Conservation (phyloP, 2,329 filamentous ascomycete genomes). For the Talaromyces sp. region DNA sequence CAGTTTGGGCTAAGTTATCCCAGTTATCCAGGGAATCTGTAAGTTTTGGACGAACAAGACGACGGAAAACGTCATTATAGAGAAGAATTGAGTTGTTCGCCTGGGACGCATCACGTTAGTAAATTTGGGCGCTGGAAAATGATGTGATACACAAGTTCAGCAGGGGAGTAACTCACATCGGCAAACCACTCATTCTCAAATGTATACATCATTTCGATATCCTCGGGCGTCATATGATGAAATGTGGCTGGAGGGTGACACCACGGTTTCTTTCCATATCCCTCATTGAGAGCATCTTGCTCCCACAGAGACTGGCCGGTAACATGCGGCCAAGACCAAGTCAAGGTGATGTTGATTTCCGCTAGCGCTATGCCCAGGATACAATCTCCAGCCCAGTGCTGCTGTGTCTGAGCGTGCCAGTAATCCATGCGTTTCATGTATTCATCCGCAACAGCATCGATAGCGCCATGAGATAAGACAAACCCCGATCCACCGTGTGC, state of each 20-base stretch:
- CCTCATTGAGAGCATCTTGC: constrained; percentile 26
- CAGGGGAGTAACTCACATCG: constrained; percentile 27
- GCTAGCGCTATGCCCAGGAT: constrained; percentile 48
- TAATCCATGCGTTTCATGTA: constrained; percentile 41
- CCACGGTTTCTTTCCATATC: constrained; percentile 23
- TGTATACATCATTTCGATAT: constrained; percentile 27
- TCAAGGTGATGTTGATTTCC: constrained; percentile 45
- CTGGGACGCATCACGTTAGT: constrained; percentile 2
- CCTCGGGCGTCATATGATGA: constrained; percentile 31
- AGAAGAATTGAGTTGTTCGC: constrained; percentile 17
- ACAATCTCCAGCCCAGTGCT: constrained; percentile 51
- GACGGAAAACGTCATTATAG: constrained; percentile 28
- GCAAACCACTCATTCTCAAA: constrained; percentile 32
- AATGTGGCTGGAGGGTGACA: constrained; percentile 32
- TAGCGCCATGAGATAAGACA: constrained; percentile 51
- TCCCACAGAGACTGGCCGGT: constrained; percentile 27
- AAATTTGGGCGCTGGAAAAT: neutral
- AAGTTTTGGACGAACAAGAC: constrained; percentile 22
- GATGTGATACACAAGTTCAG: neutral
- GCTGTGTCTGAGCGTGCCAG: constrained; percentile 46
- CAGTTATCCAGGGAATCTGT: constrained; percentile 17
- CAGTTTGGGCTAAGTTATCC: constrained; percentile 18
- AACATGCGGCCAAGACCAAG: constrained; percentile 32
- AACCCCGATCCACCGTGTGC: constrained; percentile 55
- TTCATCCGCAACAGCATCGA: constrained; percentile 46